These are phyloP conservation scores for Fusarium marasasianum DNA, from an alignment of 2,329 filamentous ascomycete species.

Conservation along the genomic window DNA sequence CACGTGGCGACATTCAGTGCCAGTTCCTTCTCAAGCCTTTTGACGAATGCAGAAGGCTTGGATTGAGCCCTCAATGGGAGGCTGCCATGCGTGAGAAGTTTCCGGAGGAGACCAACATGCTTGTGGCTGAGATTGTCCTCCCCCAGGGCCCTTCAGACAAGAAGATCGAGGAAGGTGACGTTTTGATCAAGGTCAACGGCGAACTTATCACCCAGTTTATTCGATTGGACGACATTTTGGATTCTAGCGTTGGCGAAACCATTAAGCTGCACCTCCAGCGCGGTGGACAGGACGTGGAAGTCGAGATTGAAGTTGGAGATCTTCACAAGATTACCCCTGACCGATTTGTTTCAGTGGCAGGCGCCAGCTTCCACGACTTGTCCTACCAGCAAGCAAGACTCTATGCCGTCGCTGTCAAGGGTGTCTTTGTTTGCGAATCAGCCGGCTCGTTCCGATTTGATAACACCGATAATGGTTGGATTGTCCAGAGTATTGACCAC, in stretches of 20 bases:
- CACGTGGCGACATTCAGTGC: conserved; percentile 96
- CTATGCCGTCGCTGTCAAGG: conserved; percentile 90
- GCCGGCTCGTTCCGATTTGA: conserved; percentile 96
- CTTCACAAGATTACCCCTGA: conserved; percentile 95
- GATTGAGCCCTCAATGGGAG: conserved; percentile 87
- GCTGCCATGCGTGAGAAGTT: conserved; percentile 83
- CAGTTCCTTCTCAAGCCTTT: conserved; percentile 98
- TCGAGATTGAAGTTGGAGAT: conserved; percentile 86
- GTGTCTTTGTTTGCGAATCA: conserved; percentile 94
- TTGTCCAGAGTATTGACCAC: conserved; percentile 92
- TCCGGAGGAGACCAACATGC: conserved; percentile 94
- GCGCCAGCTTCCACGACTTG: conserved; percentile 92
- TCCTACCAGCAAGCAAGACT: conserved; percentile 98
- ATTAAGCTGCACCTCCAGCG: conserved; percentile 86
- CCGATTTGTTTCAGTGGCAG: conserved; percentile 92
- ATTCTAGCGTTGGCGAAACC: conserved; percentile 83
- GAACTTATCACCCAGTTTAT: conserved; percentile 94
- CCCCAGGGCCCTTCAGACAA: conserved; percentile 87
- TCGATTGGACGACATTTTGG: conserved; percentile 88
- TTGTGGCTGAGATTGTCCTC: conserved; percentile 94
- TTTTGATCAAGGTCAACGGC: conserved; percentile 91
- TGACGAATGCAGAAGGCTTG: conserved; percentile 92
- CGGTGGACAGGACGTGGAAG: conserved; percentile 85
- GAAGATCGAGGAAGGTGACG: conserved; percentile 93
- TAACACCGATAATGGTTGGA: conserved; percentile 89